Evolutionary conservation across 805 yeast species (phyloP), one percentile per base, ranked within the genome.

Genomic region (Candida hungchunana): DNA sequence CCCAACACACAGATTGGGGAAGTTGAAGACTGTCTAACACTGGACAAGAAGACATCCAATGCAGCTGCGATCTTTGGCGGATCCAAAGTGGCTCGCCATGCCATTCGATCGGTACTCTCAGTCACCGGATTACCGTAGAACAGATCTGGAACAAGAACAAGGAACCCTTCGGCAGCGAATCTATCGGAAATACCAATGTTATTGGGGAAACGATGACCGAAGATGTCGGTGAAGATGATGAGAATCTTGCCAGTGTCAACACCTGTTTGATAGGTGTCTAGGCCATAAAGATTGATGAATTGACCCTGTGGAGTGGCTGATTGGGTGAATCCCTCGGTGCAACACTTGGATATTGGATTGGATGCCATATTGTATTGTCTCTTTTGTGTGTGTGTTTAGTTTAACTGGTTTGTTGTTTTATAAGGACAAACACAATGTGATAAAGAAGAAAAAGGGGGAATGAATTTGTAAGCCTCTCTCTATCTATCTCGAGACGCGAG

Each of bases 71-170:
- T 70, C 20, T 58, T 53, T 14, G 66, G 75, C 28, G 50, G 55
- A 12, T 55, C 35, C 61, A 83, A 90, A 8, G 56, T 63, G 13
- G 46, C 53, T 16, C 69, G 44, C 94, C 94, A 86, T 1, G 47
- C 52, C 3, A 28, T 36, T 29, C 58, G 39, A 19, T 56, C 56
- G 12, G 47, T 50, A 2, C 41, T 35, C 5, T 46, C 59, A 4
- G 23, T 12, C 33, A 62, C 67, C 22, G 71, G 29, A 20, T 67
- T 67, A 22, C 72, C 74, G 19, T 71, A 58, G 49, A 85, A 69
- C 39, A 84, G 66, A 58, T 87, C 96, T 12, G 95, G 95, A 21
- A 80, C 60, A 32, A 79, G 64, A 2, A 82, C 89, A 27, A 69
- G 72, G 62, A 69, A 84, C 14, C 86, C 85, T 7, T 55, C 56